These are phyloP conservation scores for Pleurotus platypus DNA, from an alignment of 768 basidiomycete species.

Conservation along the genomic window DNA sequence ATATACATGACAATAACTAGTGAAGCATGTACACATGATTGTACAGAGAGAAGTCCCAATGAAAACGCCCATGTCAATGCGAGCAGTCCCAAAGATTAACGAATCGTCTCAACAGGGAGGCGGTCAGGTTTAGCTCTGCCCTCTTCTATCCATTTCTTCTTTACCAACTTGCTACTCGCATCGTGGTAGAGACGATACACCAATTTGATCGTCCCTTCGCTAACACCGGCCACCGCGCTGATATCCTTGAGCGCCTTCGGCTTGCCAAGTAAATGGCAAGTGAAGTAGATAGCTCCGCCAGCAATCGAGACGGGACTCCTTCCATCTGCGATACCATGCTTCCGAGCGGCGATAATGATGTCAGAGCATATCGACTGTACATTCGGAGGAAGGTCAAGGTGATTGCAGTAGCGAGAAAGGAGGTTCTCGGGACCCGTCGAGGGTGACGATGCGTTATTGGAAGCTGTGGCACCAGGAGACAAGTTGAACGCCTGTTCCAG, in stretches of 20 bases:
- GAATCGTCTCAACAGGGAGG: constrained; percentile 31
- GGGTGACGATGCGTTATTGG: constrained; percentile 37
- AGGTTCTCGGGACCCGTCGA: constrained; percentile 79
- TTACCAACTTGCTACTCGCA: constrained; percentile 75
- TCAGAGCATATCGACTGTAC: constrained; percentile 82
- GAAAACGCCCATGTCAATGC: neutral
- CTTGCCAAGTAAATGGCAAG: constrained; percentile 76
- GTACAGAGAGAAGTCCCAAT: neutral
- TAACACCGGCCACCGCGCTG: constrained; percentile 86
- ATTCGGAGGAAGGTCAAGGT: constrained; percentile 79
- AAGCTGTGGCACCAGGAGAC: constrained; percentile 71
- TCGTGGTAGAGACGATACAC: constrained; percentile 78
- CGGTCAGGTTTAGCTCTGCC: constrained; percentile 60
- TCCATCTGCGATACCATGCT: constrained; percentile 88
- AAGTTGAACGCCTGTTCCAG: constrained; percentile 88
- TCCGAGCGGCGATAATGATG: constrained; percentile 75
- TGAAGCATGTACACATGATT: neutral
- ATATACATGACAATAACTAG: constrained; percentile 2
- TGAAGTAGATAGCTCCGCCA: constrained; percentile 95
- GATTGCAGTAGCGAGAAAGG: constrained; percentile 91
- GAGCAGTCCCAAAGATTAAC: neutral
- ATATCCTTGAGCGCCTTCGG: constrained; percentile 81
- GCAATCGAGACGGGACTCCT: constrained; percentile 97
- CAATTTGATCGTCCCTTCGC: constrained; percentile 92
- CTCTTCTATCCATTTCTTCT: constrained; percentile 81